phyloP scores from a whole-genome alignment of 1,139 yeast genomes.

The Torulaspora globosa region DNA sequence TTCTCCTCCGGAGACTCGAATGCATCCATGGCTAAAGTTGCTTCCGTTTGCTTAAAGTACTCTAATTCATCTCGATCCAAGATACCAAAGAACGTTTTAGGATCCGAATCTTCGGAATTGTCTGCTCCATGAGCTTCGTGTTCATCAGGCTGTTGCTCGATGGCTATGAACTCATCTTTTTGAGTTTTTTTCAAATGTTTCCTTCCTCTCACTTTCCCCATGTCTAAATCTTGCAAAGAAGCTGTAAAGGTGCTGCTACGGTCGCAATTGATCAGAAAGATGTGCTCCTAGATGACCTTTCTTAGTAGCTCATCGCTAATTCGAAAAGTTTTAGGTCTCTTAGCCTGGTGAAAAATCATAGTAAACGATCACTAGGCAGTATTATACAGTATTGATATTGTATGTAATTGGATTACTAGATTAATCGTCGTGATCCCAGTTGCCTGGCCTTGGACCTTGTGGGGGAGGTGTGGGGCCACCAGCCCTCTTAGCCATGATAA shows the following conservation, averaged over 20 bases:
- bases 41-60: slow-evolving; percentile 89
- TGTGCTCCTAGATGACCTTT: neutral
- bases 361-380: neutral
- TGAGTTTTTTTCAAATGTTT: slow-evolving; percentile 48
- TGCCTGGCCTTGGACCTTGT: slow-evolving; percentile 78
- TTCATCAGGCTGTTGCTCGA: slow-evolving; percentile 14
- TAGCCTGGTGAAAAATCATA: slow-evolving; percentile 1
- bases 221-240: slow-evolving; percentile 7
- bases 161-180: slow-evolving; percentile 30
- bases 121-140: slow-evolving; percentile 7
- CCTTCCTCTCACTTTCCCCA: slow-evolving; percentile 63
- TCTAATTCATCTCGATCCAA: slow-evolving; percentile 81
- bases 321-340: slow-evolving; percentile 7
- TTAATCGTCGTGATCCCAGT: slow-evolving; percentile 94
- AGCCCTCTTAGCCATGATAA: slow-evolving; percentile 80
- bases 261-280: neutral
- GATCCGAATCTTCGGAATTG: slow-evolving; percentile 15
- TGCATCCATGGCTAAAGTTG: slow-evolving; percentile 75
- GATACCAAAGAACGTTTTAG: slow-evolving; percentile 71
- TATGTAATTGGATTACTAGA: neutral
- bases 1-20: slow-evolving; percentile 74
- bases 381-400: slow-evolving; percentile 7
- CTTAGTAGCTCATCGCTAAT: slow-evolving; percentile 8
- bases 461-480: slow-evolving; percentile 95
- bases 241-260: neutral